Conservation (phyloP, 345 rosid genomes). For the Syzygium jambos region DNA sequence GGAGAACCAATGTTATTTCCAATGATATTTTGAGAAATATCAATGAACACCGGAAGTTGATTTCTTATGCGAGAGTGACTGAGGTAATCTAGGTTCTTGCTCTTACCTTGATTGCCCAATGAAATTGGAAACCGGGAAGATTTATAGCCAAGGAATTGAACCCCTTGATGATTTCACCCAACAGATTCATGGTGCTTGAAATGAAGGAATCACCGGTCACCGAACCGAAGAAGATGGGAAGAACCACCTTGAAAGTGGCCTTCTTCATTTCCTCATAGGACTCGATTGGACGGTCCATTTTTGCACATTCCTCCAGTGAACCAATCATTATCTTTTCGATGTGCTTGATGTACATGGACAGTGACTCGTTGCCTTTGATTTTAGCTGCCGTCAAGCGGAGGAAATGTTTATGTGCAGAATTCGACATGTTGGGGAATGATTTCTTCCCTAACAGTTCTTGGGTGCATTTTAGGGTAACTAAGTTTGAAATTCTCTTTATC, state of each 20-base stretch:
- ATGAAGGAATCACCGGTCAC: constrained; percentile 10
- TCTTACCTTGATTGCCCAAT: constrained; percentile 41
- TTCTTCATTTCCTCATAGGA: constrained; percentile 21
- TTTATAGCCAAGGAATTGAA: constrained; percentile 43
- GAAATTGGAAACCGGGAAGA: constrained; percentile 51
- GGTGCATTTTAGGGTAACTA: constrained; percentile 24
- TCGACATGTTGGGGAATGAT: constrained; percentile 29
- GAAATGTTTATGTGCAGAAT: constrained; percentile 45
- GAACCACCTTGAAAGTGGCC: constrained; percentile 21
- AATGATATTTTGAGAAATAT: background rate
- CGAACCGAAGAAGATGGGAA: constrained; percentile 19
- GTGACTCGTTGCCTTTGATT: constrained; percentile 45
- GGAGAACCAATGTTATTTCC: background rate
- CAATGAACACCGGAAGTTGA: background rate
- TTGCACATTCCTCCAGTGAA: constrained; percentile 20
- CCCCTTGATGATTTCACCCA: constrained; percentile 22
- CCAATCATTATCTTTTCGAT: constrained; percentile 23
- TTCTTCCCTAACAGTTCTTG: constrained; percentile 20
- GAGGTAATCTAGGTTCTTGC: background rate
- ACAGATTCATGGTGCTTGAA: constrained; percentile 17
- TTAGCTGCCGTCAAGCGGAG: constrained; percentile 42
- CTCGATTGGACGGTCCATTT: constrained; percentile 11
- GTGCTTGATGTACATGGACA: constrained; percentile 30
- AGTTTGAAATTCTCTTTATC: constrained; percentile 27
- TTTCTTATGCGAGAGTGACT: background rate